Base-by-base conservation (phyloP, 1,284 basidiomycete species). In the Ustilago nuda region DNA sequence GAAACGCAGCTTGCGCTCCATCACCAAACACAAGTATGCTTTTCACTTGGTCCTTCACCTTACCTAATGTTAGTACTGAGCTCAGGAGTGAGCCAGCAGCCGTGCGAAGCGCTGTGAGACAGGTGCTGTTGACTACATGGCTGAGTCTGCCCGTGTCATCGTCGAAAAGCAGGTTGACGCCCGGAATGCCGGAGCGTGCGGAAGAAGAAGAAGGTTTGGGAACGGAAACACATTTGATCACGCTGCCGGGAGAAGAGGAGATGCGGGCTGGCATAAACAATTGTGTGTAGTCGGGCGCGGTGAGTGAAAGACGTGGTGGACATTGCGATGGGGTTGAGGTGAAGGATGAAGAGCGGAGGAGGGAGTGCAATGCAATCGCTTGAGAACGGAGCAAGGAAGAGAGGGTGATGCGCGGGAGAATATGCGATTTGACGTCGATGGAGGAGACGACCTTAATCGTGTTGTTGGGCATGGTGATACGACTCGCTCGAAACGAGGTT, bases 261-360 rank as follows among this genome's bases (percentile, higher is more conserved):
- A 57, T 68, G 3, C 61, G 66, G 5, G 72, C 61, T 6, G 72
- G 72, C 72, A 74, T 69, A 17, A 74, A 69, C 8, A 74, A 60
- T 54, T 74, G 72, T 9, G 66, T 74, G 43, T 69, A 37, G 12
- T 4, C 2, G 0, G 58, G 62, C 2, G 71, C 65, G 13, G 11
- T 0, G 0, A 73, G 59, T 6, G 57, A 48, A 8, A 73, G 41
- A 1, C 66, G 61, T 0, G 50, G 19, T 13, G 71, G 71, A 48
- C 71, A 73, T 37, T 73, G 64, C 3, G 59, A 43, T 4, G 32
- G 11, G 6, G 50, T 27, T 27, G 23, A 9, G 17, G 32, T n/a
- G 23, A 15, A 15, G 8, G 45, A 39, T 17, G 43, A 8, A 9
- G 46, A 39, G 30, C 27, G 37, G n/a, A 53, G 23, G 8, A 53